Evolutionary conservation across 768 basidiomycete genomes (phyloP).

Genomic region (Leccinum barrowsii): DNA sequence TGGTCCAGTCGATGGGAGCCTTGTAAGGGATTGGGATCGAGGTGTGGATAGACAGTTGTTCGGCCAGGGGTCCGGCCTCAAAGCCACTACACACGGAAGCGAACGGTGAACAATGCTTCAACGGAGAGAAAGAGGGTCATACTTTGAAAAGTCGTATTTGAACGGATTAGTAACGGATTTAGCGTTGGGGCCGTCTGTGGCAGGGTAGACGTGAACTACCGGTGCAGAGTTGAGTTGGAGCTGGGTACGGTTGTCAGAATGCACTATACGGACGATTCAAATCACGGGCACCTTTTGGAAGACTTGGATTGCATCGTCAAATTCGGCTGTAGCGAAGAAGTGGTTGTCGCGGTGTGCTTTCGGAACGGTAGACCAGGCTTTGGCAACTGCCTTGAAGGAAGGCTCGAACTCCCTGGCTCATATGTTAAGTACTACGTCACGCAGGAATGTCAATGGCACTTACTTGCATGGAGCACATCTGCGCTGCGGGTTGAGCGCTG

Average conservation of each 20-base stretch:
- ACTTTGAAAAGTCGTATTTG: slow-evolving; percentile 80
- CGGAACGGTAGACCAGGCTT: slow-evolving; percentile 71
- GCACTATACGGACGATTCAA: not conserved
- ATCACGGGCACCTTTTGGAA: slow-evolving; percentile 69
- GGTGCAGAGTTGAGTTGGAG: slow-evolving; percentile 83
- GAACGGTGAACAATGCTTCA: not conserved
- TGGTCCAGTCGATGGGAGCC: slow-evolving; percentile 72
- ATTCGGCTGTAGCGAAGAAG: slow-evolving; percentile 93
- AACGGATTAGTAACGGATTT: slow-evolving; percentile 49
- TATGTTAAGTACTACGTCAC: too few relatives aligned
- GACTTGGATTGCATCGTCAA: slow-evolving; percentile 66
- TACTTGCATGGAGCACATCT: slow-evolving; percentile 93
- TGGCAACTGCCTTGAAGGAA: slow-evolving; percentile 74
- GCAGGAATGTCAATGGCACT: slow-evolving; percentile 29
- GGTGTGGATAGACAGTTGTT: slow-evolving; percentile 69
- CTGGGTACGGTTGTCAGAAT: slow-evolving; percentile 39
- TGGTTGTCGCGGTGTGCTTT: slow-evolving; percentile 67
- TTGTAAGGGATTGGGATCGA: slow-evolving; percentile 80
- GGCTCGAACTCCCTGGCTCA: slow-evolving; percentile 75
- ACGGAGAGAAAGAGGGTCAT: slow-evolving; percentile 21
- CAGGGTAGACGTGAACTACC: slow-evolving; percentile 71
- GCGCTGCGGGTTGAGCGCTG: slow-evolving; percentile 76
- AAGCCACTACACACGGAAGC: slow-evolving; percentile 62
- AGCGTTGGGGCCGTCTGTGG: slow-evolving; percentile 66
- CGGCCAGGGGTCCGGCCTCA: slow-evolving; percentile 70